Conservation (phyloP, 1,284 basidiomycete species). For the Amylostereum chailletii region DNA sequence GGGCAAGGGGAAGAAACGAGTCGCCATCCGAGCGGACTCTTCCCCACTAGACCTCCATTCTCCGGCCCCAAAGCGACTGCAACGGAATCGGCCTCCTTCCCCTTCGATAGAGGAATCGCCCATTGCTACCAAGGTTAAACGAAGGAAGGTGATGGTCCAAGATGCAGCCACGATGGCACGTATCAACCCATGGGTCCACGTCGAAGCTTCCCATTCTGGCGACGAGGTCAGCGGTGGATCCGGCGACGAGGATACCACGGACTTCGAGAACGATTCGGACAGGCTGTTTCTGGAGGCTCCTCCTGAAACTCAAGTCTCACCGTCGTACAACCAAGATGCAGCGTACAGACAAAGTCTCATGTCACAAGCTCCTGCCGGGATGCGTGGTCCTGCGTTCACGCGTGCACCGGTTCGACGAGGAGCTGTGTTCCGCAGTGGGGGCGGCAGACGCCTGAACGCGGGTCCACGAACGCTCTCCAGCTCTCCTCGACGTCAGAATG, state of each 20-base stretch:
- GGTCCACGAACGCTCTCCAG: constrained; percentile 43
- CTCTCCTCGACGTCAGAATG: constrained; percentile 25
- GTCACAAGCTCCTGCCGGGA: constrained; percentile 50
- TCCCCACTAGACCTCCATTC: constrained; percentile 29
- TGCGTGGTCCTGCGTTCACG: constrained; percentile 43
- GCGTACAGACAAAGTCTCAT: constrained; percentile 63
- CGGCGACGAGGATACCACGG: constrained; percentile 42
- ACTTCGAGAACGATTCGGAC: constrained; percentile 62
- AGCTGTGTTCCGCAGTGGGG: constrained; percentile 21
- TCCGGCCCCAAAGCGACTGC: constrained; percentile 38
- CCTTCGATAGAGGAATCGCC: constrained; percentile 13
- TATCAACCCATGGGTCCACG: constrained; percentile 48
- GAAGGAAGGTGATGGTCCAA: constrained; percentile 24
- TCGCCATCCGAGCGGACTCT: constrained; percentile 16
- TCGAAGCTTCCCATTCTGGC: constrained; percentile 71
- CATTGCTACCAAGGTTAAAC: constrained; percentile 21
- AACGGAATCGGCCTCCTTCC: constrained; percentile 16
- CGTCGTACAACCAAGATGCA: constrained; percentile 67
- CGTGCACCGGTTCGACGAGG: constrained; percentile 37
- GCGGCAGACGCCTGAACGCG: constrained; percentile 17
- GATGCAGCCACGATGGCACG: constrained; percentile 25
- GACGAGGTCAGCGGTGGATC: constrained; percentile 64
- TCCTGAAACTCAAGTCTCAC: constrained; percentile 61
- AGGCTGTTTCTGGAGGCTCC: constrained; percentile 57
- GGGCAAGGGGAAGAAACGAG: constrained; percentile 27